Base-by-base conservation (phyloP, 805 yeast species). In the Lipomyces kockii region DNA sequence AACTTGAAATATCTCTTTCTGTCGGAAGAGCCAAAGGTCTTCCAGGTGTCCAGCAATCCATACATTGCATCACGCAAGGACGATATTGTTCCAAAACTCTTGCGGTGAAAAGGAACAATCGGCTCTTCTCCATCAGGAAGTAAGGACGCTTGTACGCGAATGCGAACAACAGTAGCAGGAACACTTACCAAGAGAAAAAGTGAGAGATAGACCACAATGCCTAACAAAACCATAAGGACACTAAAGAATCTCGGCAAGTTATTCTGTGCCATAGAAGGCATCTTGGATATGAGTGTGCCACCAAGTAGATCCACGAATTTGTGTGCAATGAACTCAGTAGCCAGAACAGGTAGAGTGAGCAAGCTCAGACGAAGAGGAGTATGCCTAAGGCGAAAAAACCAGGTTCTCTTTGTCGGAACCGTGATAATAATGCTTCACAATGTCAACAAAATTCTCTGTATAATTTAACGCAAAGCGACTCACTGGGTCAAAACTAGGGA, bases 291-390 rank as follows among this genome's bases (percentile, higher is more conserved):
- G 53, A 49, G 2, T 20, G 17, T 7, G 2, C n/a, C 3, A 6
- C 11, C 0, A 22, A 49, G 53, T 20, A n/a, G 8, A n/a, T 17
- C 11, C 60, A 11, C 20, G 12, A 25, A 39, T 25, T 34, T n/a
- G 22, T 20, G 2, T 27, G 12, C 51, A 39, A 58, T 25, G 8
- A n/a, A 58, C 32, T 58, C 61, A n/a, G 58, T 11, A n/a, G 58
- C 32, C 22, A 58, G 59, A 12, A 20, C 58, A 58, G 61, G 61
- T 37, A 58, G 58, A 1, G 61, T 58, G 58, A 58, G 58, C 58
- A 20, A 22, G 14, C 61, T 49, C 11, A 49, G 53, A 14, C 53
- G 53, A 49, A 49, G 53, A 22, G 53, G 53, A 22, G 53, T 49
- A 49, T 22, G 25, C 25, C 53, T 4, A 49, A 49, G 25, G 53